A percentile compares a stretch with the other conserved stretches of the same genome.
phyloP scores from a whole-genome alignment of 441 rosid genomes.

The Bruguiera hainesii region DNA sequence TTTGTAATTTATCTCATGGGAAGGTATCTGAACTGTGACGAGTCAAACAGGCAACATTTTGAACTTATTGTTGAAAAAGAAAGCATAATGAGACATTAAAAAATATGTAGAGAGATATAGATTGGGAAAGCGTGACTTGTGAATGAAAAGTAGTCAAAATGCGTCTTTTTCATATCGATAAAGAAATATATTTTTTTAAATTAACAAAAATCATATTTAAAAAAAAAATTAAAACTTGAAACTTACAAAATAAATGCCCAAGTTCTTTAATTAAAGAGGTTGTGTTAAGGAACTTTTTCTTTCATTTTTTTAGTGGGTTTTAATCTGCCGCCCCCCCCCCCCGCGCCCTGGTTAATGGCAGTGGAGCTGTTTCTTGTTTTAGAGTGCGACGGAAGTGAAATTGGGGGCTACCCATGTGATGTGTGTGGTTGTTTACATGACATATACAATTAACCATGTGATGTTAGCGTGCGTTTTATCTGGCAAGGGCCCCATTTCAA shows the following conservation, averaged over 20 bases:
- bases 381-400: conserved; percentile 30
- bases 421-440: conserved; percentile 41
- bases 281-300: too few species aligned
- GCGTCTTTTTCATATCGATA: conserved; percentile 5
- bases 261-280: too few species aligned
- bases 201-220: too few species aligned
- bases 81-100: neutral
- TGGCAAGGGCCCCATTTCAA: conserved; percentile 34
- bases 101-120: too few species aligned
- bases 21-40: neutral
- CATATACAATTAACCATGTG: conserved; percentile 16
- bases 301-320: too few species aligned
- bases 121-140: too few species aligned
- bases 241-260: too few species aligned
- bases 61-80: neutral
- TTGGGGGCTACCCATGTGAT: conserved; percentile 42
- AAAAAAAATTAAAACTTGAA: too few species aligned
- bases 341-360: neutral
- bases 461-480: conserved; percentile 36
- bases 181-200: neutral
- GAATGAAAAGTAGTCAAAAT: neutral
- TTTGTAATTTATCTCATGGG: neutral
- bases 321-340: too few species aligned
- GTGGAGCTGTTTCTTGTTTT: conserved; percentile 19
- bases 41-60: neutral